Evolutionary conservation across 768 basidiomycete genomes (phyloP).

Genomic region (Goffeauzyma gilvescens): DNA sequence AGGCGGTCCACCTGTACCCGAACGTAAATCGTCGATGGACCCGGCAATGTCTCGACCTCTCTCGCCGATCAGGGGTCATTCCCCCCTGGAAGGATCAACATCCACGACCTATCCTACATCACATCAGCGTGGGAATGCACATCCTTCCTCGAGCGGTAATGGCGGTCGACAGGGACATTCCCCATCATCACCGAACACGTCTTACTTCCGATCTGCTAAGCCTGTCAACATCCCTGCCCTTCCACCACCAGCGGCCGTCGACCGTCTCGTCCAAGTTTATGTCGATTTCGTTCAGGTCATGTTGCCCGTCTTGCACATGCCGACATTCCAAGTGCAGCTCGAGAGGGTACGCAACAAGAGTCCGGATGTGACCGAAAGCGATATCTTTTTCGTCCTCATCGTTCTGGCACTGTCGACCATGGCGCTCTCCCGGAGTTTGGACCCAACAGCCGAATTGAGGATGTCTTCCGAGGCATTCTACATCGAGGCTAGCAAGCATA

Average conservation of each 20-base stretch:
- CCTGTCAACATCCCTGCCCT: slow-evolving; percentile 27
- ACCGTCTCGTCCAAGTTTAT: slow-evolving; percentile 31
- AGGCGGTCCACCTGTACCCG: slow-evolving; percentile 3
- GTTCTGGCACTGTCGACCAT: slow-evolving; percentile 32
- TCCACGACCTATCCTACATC: neutral
- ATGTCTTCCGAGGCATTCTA: slow-evolving; percentile 33
- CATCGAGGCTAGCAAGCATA: slow-evolving; percentile 32
- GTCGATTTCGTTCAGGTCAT: slow-evolving; percentile 33
- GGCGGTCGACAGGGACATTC: neutral
- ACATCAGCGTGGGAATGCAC: neutral
- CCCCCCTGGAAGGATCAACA: neutral
- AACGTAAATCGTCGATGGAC: neutral
- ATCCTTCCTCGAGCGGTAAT: neutral
- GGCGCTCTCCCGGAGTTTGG: slow-evolving; percentile 32
- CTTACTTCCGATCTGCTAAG: too few species aligned
- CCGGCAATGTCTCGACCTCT: slow-evolving; percentile 1
- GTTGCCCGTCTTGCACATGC: slow-evolving; percentile 33
- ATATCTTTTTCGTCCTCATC: slow-evolving; percentile 34
- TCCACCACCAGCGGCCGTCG: slow-evolving; percentile 31
- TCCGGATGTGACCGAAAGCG: slow-evolving; percentile 26
- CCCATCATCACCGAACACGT: neutral
- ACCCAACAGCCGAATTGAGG: slow-evolving; percentile 31
- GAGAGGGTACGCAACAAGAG: slow-evolving; percentile 26
- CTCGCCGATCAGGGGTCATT: neutral
- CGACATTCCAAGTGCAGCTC: slow-evolving; percentile 28